Conservation (phyloP, 352 stramenopile species). For the Elongisporangium prolatum region DNA sequence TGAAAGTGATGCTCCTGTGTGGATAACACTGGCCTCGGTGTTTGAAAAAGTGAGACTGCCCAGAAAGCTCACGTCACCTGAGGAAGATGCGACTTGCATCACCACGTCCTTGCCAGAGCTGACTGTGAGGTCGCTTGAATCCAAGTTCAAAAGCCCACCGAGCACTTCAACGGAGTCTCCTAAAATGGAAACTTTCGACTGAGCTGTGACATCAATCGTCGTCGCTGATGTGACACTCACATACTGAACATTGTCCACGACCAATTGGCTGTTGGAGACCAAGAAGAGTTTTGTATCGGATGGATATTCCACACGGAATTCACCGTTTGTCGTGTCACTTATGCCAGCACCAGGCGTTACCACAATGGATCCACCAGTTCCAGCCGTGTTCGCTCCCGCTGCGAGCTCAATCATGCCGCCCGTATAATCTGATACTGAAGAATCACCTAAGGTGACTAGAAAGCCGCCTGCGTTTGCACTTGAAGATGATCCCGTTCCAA, state of each 20-base stretch:
- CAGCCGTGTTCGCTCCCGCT: conserved; percentile 26
- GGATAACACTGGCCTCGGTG: conserved; percentile 16
- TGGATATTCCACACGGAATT: conserved; percentile 38
- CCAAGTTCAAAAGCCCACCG: not conserved
- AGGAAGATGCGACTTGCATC: conserved; percentile 14
- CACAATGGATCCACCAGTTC: conserved; percentile 33
- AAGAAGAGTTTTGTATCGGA: conserved; percentile 20
- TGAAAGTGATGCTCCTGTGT: conserved; percentile 26
- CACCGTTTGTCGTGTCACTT: conserved; percentile 15
- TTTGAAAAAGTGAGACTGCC: conserved; percentile 20
- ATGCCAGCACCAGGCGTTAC: conserved; percentile 30
- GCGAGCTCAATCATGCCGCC: conserved; percentile 28
- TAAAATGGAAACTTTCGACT: conserved; percentile 26
- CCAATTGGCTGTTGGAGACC: conserved; percentile 21
- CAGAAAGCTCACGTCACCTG: conserved; percentile 19
- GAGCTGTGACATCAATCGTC: conserved; percentile 25
- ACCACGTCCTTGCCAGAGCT: conserved; percentile 4
- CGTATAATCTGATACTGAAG: conserved; percentile 12
- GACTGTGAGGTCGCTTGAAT: not conserved
- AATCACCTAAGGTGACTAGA: conserved; percentile 28
- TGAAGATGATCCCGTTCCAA: conserved; percentile 25
- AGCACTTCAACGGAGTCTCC: not conserved
- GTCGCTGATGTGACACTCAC: conserved; percentile 23
- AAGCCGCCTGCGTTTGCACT: conserved; percentile 29
- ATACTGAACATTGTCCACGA: conserved; percentile 27